Base-by-base conservation (phyloP, 495 filamentous ascomycete genomes). In the Jackrogersella multiformis region DNA sequence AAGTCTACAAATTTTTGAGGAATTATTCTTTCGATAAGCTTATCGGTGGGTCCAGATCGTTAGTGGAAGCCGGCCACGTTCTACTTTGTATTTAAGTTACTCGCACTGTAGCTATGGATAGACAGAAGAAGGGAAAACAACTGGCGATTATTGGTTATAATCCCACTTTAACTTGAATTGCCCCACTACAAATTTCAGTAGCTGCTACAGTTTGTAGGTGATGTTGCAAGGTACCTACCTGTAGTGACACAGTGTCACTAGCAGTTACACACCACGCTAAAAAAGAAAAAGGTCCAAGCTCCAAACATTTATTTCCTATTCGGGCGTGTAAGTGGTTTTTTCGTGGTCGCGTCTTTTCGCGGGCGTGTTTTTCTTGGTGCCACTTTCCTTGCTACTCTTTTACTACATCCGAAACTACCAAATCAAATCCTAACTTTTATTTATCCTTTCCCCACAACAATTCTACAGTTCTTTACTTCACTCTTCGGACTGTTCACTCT, bases 291-390 rank as follows among this genome's bases (percentile, higher is more conserved):
- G 12, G 18, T 18, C 46, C 35, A 42, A 52, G 44, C 44, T 48
- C 44, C 10, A 48, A 23, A 62, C 54, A 54, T 63, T 7, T 60
- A 69, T 32, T 64, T 69, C 56, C 66, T 61, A 41, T 65, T 34
- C 52, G 61, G 48, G 58, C 61, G 46, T 69, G 61, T 70, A 70
- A 70, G 67, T 69, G 66, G 56, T 69, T 64, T 69, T 53, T 64
- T 53, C 57, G 55, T 56, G 56, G 38, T 69, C 64, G 64, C 72
- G 72, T 65, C 72, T 74, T 70, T 68, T 73, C 72, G 72, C 69
- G 71, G 58, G 69, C 69, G 69, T 74, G 63, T 69, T 57, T 20
- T 42, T 13, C 42, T 46, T 59, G 59, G 38, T 58, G 34, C 46
- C 46, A 48, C 56, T 56, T 46, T 52, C 7, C 7, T 30, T 30